phyloP scores from a whole-genome alignment of 2,329 filamentous ascomycete genomes.

The Scedosporium minutisporum region DNA sequence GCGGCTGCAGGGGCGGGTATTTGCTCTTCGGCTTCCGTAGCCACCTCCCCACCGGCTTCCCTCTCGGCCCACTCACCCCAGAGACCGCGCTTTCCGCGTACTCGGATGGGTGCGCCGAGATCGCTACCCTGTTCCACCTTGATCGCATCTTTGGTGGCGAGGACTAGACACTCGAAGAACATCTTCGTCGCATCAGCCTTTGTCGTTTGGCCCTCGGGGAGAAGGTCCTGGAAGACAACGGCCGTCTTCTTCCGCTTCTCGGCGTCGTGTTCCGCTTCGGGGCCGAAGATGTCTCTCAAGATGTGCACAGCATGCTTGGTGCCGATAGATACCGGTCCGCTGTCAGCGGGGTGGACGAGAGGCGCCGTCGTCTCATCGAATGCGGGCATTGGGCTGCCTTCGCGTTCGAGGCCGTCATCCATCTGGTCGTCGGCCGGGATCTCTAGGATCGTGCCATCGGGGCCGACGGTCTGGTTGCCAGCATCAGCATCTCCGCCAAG shows the following conservation, averaged over 20 bases:
- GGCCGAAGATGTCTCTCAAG: conserved; percentile 77
- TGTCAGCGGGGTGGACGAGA: conserved; percentile 70
- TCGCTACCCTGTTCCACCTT: conserved; percentile 81
- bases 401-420: conserved; percentile 35
- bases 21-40: conserved; percentile 36
- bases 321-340: conserved; percentile 76
- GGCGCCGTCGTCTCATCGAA: conserved; percentile 74
- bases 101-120: conserved; percentile 70
- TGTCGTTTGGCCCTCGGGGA: conserved; percentile 71
- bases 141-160: conserved; percentile 95
- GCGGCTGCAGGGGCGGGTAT: background rate
- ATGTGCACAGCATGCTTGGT: conserved; percentile 96
- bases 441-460: conserved; percentile 55
- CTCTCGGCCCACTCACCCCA: conserved; percentile 95
- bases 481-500: conserved; percentile 39
- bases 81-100: conserved; percentile 86
- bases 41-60: conserved; percentile 55
- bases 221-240: conserved; percentile 83
- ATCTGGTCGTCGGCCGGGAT: conserved; percentile 51
- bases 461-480: conserved; percentile 41
- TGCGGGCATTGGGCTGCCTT: conserved; percentile 42
- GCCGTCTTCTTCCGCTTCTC: conserved; percentile 65
- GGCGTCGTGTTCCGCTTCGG: conserved; percentile 57
- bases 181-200: conserved; percentile 95
- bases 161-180: conserved; percentile 95